These are phyloP conservation scores for Xerocomus amazonicus DNA, from an alignment of 1,284 basidiomycete genomes.

Conservation along the genomic window DNA sequence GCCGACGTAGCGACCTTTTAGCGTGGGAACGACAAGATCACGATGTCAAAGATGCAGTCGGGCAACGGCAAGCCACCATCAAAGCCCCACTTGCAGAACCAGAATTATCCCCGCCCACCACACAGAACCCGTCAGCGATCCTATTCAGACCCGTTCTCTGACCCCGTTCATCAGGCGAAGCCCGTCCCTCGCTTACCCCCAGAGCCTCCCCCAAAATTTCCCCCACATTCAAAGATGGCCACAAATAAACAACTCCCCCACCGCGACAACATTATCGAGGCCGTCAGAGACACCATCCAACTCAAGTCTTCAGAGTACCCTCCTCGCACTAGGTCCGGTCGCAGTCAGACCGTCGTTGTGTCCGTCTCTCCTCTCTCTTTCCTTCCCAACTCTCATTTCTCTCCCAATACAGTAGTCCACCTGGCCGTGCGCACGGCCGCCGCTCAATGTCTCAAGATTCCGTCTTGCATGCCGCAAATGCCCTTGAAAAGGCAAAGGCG, in stretches of 20 bases:
- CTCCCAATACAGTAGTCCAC: slow-evolving; percentile 14
- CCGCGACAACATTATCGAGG: slow-evolving; percentile 49
- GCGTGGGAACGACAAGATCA: slow-evolving; percentile 25
- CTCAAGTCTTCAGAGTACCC: slow-evolving; percentile 37
- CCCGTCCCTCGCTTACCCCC: slow-evolving; percentile 38
- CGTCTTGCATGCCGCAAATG: slow-evolving; percentile 37
- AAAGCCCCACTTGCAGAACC: slow-evolving; percentile 17
- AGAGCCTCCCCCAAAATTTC: slow-evolving; percentile 39
- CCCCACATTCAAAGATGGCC: slow-evolving; percentile 24
- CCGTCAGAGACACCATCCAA: slow-evolving; percentile 63
- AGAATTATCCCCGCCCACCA: slow-evolving; percentile 30
- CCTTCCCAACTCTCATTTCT: slow-evolving; percentile 9
- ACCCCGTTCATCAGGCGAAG: slow-evolving; percentile 40
- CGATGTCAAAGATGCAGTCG: slow-evolving; percentile 21
- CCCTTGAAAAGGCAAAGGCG: slow-evolving; percentile 52
- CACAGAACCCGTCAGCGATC: slow-evolving; percentile 45
- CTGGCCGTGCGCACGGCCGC: slow-evolving; percentile 42
- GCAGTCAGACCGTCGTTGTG: slow-evolving; percentile 42
- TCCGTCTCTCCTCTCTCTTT: slow-evolving; percentile 29
- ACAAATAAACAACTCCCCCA: slow-evolving; percentile 28
- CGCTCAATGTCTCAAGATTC: slow-evolving; percentile 74
- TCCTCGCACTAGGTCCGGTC: slow-evolving; percentile 42
- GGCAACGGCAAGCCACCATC: slow-evolving; percentile 27
- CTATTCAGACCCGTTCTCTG: slow-evolving; percentile 58
- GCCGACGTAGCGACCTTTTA: slow-evolving; percentile 1